phyloP scores from a whole-genome alignment of 106 monocot genomes.

The Hemerocallis citrina region DNA sequence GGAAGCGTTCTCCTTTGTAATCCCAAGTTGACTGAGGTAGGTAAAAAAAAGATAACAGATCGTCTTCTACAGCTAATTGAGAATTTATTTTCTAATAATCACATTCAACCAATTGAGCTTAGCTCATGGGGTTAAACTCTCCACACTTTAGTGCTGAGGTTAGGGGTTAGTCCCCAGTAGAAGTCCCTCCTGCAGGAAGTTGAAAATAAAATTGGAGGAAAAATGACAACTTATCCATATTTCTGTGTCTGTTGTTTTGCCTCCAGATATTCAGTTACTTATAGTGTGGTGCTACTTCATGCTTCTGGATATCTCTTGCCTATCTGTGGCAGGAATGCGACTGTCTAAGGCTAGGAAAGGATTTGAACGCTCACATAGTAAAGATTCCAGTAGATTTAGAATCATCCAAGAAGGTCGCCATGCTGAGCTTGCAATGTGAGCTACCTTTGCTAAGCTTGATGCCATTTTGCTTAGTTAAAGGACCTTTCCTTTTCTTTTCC shows the following conservation, averaged over 20 bases:
- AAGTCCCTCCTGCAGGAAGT: too few relatives aligned
- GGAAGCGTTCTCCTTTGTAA: slow-evolving; percentile 94
- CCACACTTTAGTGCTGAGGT: too few relatives aligned
- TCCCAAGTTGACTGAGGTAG: slow-evolving; percentile 39
- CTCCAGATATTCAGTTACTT: slow-evolving; percentile 86
- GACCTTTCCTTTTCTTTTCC: not conserved
- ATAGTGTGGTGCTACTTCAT: slow-evolving; percentile 98
- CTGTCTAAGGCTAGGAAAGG: slow-evolving; percentile 78
- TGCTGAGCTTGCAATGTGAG: slow-evolving; percentile 84
- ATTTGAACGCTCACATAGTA: slow-evolving; percentile 83
- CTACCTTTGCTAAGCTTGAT: not conserved
- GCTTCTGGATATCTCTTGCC: slow-evolving; percentile 75
- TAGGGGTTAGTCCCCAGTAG: too few relatives aligned
- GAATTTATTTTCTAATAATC: too few relatives aligned
- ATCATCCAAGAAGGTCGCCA: slow-evolving; percentile 66
- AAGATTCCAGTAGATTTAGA: slow-evolving; percentile 67
- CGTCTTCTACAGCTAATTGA: not conserved
- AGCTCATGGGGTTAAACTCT: too few relatives aligned
- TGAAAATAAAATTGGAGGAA: too few relatives aligned
- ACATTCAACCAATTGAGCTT: too few relatives aligned
- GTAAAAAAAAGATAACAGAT: not conserved
- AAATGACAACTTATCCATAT: too few relatives aligned
- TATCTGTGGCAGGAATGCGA: slow-evolving; percentile 71
- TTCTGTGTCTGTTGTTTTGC: not conserved
- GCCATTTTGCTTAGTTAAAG: not conserved